Conservation (phyloP, 352 stramenopile species). For the Globisporangium carolinianum region DNA sequence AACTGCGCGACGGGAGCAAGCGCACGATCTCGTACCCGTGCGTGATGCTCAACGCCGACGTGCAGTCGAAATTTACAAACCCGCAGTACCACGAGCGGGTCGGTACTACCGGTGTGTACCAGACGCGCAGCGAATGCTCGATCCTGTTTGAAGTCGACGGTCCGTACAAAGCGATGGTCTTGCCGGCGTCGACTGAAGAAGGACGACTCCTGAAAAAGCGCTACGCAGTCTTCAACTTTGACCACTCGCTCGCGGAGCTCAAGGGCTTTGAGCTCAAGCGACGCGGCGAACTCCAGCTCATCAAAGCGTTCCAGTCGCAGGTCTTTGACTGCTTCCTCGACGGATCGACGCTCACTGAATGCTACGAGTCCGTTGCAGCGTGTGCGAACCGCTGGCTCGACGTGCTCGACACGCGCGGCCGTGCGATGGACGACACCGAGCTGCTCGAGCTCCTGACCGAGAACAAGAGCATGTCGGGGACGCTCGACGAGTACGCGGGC, state of each 20-base stretch:
- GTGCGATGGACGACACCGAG: conserved; percentile 94
- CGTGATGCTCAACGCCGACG: conserved; percentile 98
- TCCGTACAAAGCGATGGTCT: conserved; percentile 97
- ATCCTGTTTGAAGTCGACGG: conserved; percentile 99
- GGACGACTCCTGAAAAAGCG: conserved; percentile 98
- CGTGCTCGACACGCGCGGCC: conserved; percentile 94
- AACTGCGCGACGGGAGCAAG: conserved; percentile 46
- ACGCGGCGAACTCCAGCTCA: conserved; percentile 97
- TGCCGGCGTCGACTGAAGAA: conserved; percentile 98
- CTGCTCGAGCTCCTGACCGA: conserved; percentile 98
- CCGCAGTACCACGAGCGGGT: conserved; percentile 89
- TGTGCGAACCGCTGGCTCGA: conserved; percentile 98
- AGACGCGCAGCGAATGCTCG: conserved; percentile 93
- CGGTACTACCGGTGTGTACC: conserved; percentile 74
- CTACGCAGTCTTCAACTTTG: conserved; percentile 87
- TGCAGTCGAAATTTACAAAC: conserved; percentile 98
- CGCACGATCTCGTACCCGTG: conserved; percentile 97
- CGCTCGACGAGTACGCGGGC: conserved; percentile 95
- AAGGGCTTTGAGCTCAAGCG: conserved; percentile 98
- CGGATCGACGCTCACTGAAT: conserved; percentile 90
- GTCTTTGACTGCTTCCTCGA: conserved; percentile 98
- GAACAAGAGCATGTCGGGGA: conserved; percentile 97
- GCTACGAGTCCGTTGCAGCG: conserved; percentile 94
- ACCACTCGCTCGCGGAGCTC: conserved; percentile 68
- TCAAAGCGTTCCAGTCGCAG: conserved; percentile 98